A percentile compares a stretch with the other conserved stretches of the same genome.
Evolutionary conservation across 1,284 basidiomycete species (phyloP).

Genomic region (Cryptococcus maquisensis): DNA sequence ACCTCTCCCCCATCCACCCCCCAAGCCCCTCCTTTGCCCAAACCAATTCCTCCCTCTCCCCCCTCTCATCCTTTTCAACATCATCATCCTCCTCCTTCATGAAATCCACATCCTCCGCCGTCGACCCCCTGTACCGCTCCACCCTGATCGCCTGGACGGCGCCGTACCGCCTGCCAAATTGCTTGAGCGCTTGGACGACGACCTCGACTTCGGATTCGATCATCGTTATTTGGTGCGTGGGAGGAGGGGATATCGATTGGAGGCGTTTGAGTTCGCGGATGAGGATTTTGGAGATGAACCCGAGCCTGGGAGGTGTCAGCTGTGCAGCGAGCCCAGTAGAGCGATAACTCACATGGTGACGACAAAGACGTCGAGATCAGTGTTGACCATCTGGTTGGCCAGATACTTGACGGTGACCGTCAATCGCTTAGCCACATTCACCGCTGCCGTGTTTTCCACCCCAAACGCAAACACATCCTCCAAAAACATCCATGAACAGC

Average conservation of each 20-base stretch:
- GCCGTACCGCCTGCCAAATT: constrained; percentile 25
- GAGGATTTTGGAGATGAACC: constrained; percentile 34
- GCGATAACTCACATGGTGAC: constrained; percentile 32
- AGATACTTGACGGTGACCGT: constrained; percentile 16
- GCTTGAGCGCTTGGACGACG: constrained; percentile 25
- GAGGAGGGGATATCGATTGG: neutral
- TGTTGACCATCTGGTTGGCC: constrained; percentile 6
- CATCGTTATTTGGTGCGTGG: neutral
- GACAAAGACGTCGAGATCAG: constrained; percentile 37
- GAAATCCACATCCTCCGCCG: constrained; percentile 21
- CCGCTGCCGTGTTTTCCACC: constrained; percentile 28
- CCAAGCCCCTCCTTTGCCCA: constrained; percentile 1
- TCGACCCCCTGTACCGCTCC: constrained; percentile 21
- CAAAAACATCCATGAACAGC: constrained; percentile 44
- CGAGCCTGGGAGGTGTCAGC: constrained; percentile 21
- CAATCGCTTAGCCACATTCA: constrained; percentile 32
- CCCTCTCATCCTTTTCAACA: constrained; percentile 12
- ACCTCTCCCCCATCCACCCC: neutral
- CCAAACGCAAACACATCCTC: constrained; percentile 36
- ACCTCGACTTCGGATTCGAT: constrained; percentile 32
- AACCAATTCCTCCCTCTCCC: neutral
- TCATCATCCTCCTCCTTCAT: constrained; percentile 21
- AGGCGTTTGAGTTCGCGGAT: constrained; percentile 39
- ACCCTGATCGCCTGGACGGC: constrained; percentile 29
- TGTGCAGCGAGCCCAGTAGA: neutral